Evolutionary conservation across 163 green algal species (phyloP).

Genomic region (Scenedesmus sp.): DNA sequence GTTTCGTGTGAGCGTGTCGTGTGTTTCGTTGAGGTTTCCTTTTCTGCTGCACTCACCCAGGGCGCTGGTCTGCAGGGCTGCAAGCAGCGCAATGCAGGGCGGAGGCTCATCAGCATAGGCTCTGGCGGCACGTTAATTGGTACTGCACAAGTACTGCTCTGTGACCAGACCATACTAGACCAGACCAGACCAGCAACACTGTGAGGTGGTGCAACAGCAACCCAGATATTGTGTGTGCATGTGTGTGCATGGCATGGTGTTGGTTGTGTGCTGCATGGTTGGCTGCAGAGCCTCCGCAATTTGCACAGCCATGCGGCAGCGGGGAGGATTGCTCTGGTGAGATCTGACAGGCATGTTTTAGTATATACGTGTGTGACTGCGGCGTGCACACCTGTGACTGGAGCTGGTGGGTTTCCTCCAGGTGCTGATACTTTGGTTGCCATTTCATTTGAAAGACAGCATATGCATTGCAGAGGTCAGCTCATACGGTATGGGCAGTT

Average conservation of each 20-base stretch:
- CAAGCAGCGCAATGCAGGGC: background rate
- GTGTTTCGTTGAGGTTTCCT: background rate
- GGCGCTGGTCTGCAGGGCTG: background rate
- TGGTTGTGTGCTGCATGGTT: background rate
- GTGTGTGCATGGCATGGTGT: background rate
- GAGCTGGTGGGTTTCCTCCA: background rate
- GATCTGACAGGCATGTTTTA: background rate
- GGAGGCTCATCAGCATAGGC: background rate
- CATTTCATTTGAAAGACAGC: background rate
- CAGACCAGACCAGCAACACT: background rate
- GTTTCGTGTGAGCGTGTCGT: background rate
- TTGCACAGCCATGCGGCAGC: background rate
- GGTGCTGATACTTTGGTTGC: background rate
- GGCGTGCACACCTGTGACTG: background rate
- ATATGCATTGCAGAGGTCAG: too few species aligned
- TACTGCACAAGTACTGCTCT: constrained; percentile 2
- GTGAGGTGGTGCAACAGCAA: background rate
- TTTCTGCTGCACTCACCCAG: background rate
- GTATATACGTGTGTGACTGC: background rate
- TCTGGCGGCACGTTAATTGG: background rate
- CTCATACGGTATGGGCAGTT: too few species aligned
- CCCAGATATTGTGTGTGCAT: background rate
- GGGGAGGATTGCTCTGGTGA: background rate
- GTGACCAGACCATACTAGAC: background rate
- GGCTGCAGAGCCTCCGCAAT: background rate